Base-by-base conservation (phyloP, 1,139 yeast genomes). In the Casaregolazyma lundiana region DNA sequence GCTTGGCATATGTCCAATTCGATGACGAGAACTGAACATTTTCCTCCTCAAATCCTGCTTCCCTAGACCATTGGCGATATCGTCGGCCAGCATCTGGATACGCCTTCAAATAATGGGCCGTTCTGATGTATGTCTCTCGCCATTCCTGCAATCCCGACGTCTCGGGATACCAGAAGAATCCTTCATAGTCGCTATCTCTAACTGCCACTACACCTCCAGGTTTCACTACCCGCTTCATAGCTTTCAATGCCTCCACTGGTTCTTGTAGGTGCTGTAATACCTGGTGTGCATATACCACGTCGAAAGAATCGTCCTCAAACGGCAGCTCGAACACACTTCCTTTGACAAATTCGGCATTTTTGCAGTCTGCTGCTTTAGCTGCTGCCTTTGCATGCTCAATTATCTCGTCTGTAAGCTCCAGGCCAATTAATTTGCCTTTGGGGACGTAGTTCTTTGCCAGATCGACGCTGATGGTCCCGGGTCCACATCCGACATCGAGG, bases 401-500 rank as follows among this genome's bases (percentile, higher is more conserved):
- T 21, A 70, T 54, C 18, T 58, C 69, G 34, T 56, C 54, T 1
- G 66, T 61, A 15, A 70, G 65, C 26, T 71, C 75, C 18, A 71
- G 52, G 0, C 72, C 75, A 36, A 64, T 53, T 1, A 70, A 64
- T 16, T 52, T 53, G 22, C 70, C 70, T 6, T 67, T 54, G 2
- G 59, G 55, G 6, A 51, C 52, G 29, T 56, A 57, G 48, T 67
- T 64, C 37, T 56, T 51, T n/a, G 69, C 72, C 35, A 69, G 53
- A 47, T 68, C 73, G 15, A 61, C 49, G 9, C 72, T 67, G 42
- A 71, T 71, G 16, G 73, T 59, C 0, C 73, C 75, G 2, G 75
- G 75, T 0, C 75, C 75, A 50, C 69, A 66, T 1, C 76, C 76
- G 13, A 70, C 70, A 51, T 71, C 75, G 17, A 71, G 61, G n/a